Evolutionary conservation across 2,329 filamentous ascomycete genomes (phyloP), one percentile per base, ranked within the genome.

Genomic region (Lasiodiplodia sp.): DNA sequence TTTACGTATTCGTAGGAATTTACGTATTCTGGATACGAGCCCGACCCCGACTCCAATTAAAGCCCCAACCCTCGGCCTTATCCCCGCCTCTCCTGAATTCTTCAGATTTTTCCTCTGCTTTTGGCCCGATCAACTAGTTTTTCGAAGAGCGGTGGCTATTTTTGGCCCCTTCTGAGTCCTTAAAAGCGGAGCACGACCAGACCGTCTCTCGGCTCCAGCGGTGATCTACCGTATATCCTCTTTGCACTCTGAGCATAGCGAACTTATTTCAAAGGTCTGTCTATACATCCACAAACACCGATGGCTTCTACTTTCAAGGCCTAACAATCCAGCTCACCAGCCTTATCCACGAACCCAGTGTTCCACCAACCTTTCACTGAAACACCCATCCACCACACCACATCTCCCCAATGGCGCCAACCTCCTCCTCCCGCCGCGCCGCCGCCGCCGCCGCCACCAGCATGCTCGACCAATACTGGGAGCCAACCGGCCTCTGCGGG

Each of bases 1-100:
- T 58, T 47, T 58, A 58, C 37, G 56, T 58, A 58, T 58, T 37
- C 18, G 28, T 18, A 44, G 53, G 31, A 56, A 37, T 56, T 56
- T 56, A 56, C 53, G 53, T 56, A 56, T 56, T 56, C 21, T n/a
- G 23, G 53, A 58, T 58, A 58, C 56, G 56, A 58, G 37, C 56
- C 3, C 56, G 7, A 44, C 5, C 11, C 10, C 12, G 37, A 23
- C n/a, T 37, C 21, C 18, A 40, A 31, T 57, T 21, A 58, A 58
- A 58, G 11, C 53, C 5, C 10, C 14, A 40, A 25, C 16, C 34
- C 4, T 4, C 21, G 49, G 49, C 49, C 23, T 52, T 11, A 14
- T 52, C 56, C n/a, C n/a, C 21, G 18, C 11, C 18, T 28, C 34
- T 25, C 37, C 56, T 47, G 16, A n/a, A 37, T 5, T 18, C 56